Base-by-base conservation (phyloP, 805 yeast species). In the Candida argentea region DNA sequence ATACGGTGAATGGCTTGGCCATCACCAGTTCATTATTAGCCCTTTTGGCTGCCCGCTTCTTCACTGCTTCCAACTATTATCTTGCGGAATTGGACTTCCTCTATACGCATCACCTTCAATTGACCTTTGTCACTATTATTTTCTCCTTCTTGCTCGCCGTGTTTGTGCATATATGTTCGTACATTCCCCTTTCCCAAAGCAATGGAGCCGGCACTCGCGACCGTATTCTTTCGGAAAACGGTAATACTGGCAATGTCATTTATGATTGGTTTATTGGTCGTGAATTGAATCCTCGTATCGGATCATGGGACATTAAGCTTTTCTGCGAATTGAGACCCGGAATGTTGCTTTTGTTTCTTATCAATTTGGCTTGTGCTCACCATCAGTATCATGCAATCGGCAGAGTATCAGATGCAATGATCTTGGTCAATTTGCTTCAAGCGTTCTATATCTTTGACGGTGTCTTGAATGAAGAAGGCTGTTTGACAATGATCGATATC, bases 251-350 rank as follows among this genome's bases (percentile, higher is more conserved):
- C 0, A 75, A 70, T 39, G 40, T 55, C 0, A 41, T 89, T 6
- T 89, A 82, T 48, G 95, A 91, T 47, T 87, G 95, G 96, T 91
- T 86, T 48, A 86, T 91, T 48, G 98, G 98, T 17, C 74, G 98
- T 35, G 97, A 89, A 56, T 64, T 91, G 46, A 91, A 91, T 50
- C 98, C 97, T 16, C 67, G 97, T 42, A 61, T 83, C 33, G 91
- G 93, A 1, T 45, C 68, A 0, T 73, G 87, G 66, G 98, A 91
- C 50, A 74, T 91, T 52, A 91, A 91, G 57, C 55, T 86, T 41
- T 91, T 82, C 45, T 83, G 95, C 53, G 98, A 91, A 53, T 68
- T 91, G 52, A 74, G 95, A 44, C 98, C 98, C 1, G 98, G 98
- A 4, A 65, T 91, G 70, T 57, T 89, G 30, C 58, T 91, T 24